Conservation (phyloP, 805 yeast species). For the Lipomyces yamadae region DNA sequence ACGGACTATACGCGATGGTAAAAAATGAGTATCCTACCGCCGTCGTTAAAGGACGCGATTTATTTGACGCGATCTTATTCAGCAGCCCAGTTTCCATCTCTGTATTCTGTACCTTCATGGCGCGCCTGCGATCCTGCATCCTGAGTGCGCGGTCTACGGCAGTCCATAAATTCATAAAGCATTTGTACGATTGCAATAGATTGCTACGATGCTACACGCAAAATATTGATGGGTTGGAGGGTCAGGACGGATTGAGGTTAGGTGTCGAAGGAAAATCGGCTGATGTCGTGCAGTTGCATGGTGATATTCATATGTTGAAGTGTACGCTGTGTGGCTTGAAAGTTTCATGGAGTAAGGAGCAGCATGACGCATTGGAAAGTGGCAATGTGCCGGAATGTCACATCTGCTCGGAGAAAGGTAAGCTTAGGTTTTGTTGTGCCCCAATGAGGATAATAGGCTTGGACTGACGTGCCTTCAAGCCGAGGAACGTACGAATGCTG, state of each 20-base stretch:
- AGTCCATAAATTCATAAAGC: slow-evolving; percentile 76
- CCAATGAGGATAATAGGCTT: too few species aligned
- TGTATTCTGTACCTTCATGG: slow-evolving; percentile 90
- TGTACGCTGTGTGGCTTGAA: slow-evolving; percentile 72
- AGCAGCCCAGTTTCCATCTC: slow-evolving; percentile 66
- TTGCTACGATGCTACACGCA: slow-evolving; percentile 89
- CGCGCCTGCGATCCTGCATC: slow-evolving; percentile 68
- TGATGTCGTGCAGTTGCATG: slow-evolving; percentile 89
- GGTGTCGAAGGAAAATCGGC: slow-evolving; percentile 62
- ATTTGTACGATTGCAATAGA: slow-evolving; percentile 63
- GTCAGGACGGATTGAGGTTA: slow-evolving; percentile 62
- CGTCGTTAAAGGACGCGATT: slow-evolving; percentile 81
- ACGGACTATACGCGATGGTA: slow-evolving; percentile 80
- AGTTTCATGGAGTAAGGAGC: slow-evolving; percentile 65
- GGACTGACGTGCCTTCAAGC: slow-evolving; percentile 41
- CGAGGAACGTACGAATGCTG: slow-evolving; percentile 61
- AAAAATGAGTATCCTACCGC: slow-evolving; percentile 64
- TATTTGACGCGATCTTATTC: slow-evolving; percentile 85
- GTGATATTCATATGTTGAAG: slow-evolving; percentile 74
- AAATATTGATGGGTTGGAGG: slow-evolving; percentile 88
- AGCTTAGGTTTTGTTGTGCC: neutral
- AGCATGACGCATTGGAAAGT: slow-evolving; percentile 53
- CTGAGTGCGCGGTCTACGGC: slow-evolving; percentile 75
- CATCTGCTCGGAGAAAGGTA: slow-evolving; percentile 57
- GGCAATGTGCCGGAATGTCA: slow-evolving; percentile 83